A percentile compares a stretch with the other conserved stretches of the same genome.
These are phyloP conservation scores for Penicillium psychrosexuale DNA, from an alignment of 2,329 filamentous ascomycete species.

Conservation along the genomic window DNA sequence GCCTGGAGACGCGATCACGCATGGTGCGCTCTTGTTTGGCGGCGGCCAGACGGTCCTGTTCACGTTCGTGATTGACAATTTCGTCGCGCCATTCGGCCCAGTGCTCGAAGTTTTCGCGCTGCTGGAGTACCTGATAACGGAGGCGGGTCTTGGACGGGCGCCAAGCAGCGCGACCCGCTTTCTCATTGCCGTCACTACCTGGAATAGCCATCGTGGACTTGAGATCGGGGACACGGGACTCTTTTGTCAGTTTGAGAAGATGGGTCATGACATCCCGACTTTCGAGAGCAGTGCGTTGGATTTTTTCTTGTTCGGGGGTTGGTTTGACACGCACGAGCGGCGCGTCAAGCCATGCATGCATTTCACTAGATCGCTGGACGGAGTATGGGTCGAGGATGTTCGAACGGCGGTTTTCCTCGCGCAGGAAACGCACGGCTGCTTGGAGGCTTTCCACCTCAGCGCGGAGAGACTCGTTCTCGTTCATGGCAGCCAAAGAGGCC, in stretches of 20 bases:
- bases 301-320: slow-evolving; percentile 30
- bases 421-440: slow-evolving; percentile 47
- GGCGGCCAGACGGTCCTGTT: slow-evolving; percentile 36
- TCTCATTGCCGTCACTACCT: slow-evolving; percentile 13
- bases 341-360: slow-evolving; percentile 45
- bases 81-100: slow-evolving; percentile 47
- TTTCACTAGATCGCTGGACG: slow-evolving; percentile 38
- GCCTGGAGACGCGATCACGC: slow-evolving; percentile 28
- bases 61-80: slow-evolving; percentile 37
- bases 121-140: slow-evolving; percentile 43
- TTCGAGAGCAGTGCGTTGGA: slow-evolving; percentile 38
- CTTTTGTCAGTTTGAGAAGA: slow-evolving; percentile 44
- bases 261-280: slow-evolving; percentile 43
- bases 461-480: slow-evolving; percentile 44
- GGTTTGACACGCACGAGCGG: slow-evolving; percentile 32
- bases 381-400: slow-evolving; percentile 44
- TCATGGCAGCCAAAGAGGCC: slow-evolving; percentile 40
- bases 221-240: slow-evolving; percentile 40
- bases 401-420: slow-evolving; percentile 44
- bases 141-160: slow-evolving; percentile 44
- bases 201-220: slow-evolving; percentile 30
- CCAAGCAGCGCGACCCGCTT: slow-evolving; percentile 35
- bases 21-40: slow-evolving; percentile 34
- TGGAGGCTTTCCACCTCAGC: slow-evolving; percentile 45
- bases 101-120: slow-evolving; percentile 47